These are phyloP conservation scores for Ochetophila trinervis DNA, from an alignment of 306 rosid species.

Conservation along the genomic window DNA sequence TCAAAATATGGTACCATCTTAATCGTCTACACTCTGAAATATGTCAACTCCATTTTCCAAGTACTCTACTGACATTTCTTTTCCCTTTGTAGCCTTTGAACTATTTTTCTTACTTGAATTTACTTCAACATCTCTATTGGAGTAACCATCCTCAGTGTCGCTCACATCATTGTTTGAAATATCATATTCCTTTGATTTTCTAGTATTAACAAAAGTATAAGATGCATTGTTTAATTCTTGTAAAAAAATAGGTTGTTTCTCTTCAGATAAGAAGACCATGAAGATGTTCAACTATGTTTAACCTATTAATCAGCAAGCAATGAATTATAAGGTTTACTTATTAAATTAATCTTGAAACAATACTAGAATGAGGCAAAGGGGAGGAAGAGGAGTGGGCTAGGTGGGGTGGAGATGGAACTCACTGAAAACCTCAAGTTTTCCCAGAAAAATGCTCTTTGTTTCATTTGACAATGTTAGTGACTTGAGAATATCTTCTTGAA, in stretches of 20 bases:
- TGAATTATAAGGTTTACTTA: background rate
- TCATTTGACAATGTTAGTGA: constrained; percentile 65
- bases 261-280: constrained; percentile 57
- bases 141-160: constrained; percentile 36
- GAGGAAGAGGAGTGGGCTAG: background rate
- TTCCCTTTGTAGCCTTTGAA: constrained; percentile 37
- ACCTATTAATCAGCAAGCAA: constrained; percentile 43
- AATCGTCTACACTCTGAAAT: constrained; percentile 66
- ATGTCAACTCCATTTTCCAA: constrained; percentile 73
- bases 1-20: constrained; percentile 58
- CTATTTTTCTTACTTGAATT: constrained; percentile 33
- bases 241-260: constrained; percentile 38
- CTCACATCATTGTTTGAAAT: constrained; percentile 38
- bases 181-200: constrained; percentile 29
- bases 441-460: constrained; percentile 73
- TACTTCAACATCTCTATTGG: constrained; percentile 42
- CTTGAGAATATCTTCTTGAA: constrained; percentile 75
- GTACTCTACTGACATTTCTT: constrained; percentile 66
- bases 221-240: constrained; percentile 33
- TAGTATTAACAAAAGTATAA: constrained; percentile 29
- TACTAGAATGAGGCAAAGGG: background rate
- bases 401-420: constrained; percentile 26
- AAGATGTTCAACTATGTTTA: constrained; percentile 65
- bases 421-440: constrained; percentile 72
- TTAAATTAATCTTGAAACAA: background rate